Base-by-base conservation (phyloP, 768 basidiomycete species). In the Tulasnella sp. region DNA sequence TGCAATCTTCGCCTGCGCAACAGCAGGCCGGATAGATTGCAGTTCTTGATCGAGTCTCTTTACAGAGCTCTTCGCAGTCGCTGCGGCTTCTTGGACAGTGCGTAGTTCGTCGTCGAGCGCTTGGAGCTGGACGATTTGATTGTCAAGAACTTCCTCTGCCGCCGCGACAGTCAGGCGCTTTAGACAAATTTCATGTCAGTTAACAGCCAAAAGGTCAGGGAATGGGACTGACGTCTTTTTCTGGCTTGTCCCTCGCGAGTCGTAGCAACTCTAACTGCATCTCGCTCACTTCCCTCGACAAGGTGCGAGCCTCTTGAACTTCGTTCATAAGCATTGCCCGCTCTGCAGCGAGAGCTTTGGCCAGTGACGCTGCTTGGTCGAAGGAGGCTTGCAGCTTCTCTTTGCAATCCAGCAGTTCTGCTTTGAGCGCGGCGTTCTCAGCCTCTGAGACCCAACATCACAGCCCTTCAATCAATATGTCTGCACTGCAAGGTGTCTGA, bases 231-330 rank as follows among this genome's bases (percentile, higher is more conserved):
- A 59, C 58, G 21, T 59, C 58, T 51, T 59, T 47, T 3, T 49
- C 58, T 26, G 58, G 58, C 47, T 51, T 59, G 32, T 59, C 58
- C 19, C 58, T 49, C 19, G 32, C 58, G 24, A 59, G 29, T 21
- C 58, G 45, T 21, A 59, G 32, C 4, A 59, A 29, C 50, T 59
- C 58, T 21, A 59, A 32, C 47, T 48, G 29, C 58, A 59, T 59
- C 29, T 59, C 58, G 34, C 45, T 59, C 30, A 59, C 50, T 34
- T 59, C 58, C 58, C 30, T 59, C 19, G 58, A 44, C 30, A 59
- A 21, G 30, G 29, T 13, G 45, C 32, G 30, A 2, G 47, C 58
- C 29, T 59, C 58, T 26, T 59, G 49, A 9, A 47, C 47, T 24
- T 59, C 58, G 21, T 30, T 30, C n/a, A 59, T 38, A 5, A 59